Evolutionary conservation across 805 yeast species (phyloP).

Genomic region (Kodamaea jinghongensis): DNA sequence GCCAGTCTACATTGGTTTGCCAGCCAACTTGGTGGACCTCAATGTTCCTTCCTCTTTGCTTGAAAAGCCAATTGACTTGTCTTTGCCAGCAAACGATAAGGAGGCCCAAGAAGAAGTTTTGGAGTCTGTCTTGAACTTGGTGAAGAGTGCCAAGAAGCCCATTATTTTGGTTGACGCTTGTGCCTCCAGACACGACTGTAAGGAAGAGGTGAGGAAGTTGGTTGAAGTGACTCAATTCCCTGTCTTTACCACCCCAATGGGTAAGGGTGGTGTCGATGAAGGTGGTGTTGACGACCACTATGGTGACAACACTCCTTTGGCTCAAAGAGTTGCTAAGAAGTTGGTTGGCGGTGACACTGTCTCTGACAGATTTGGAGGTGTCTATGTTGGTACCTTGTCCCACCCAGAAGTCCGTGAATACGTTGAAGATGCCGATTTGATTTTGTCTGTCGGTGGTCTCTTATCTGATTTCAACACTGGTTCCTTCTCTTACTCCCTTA

Average conservation of each 20-base stretch:
- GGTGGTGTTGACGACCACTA: conserved; percentile 9
- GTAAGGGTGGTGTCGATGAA: conserved; percentile 27
- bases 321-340: conserved; percentile 9
- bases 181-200: conserved; percentile 28
- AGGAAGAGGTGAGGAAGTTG: conserved; percentile 22
- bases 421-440: conserved; percentile 27
- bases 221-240: conserved; percentile 27
- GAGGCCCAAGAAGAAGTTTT: conserved; percentile 34
- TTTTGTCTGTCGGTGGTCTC: conserved; percentile 28
- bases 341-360: conserved; percentile 7
- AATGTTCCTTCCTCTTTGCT: conserved; percentile 28
- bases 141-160: conserved; percentile 24
- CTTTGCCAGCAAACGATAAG: conserved; percentile 26
- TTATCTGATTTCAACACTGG: conserved; percentile 33
- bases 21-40: conserved; percentile 36
- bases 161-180: conserved; percentile 32
- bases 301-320: conserved; percentile 17
- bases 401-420: conserved; percentile 25
- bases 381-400: conserved; percentile 29
- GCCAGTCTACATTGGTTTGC: conserved; percentile 34
- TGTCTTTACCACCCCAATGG: conserved; percentile 30
- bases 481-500: conserved; percentile 30
- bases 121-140: conserved; percentile 22
- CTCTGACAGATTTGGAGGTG: conserved; percentile 23
- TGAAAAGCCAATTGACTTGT: conserved; percentile 28